Base-by-base conservation (phyloP, 768 basidiomycete genomes). In the Suillus bovinus region DNA sequence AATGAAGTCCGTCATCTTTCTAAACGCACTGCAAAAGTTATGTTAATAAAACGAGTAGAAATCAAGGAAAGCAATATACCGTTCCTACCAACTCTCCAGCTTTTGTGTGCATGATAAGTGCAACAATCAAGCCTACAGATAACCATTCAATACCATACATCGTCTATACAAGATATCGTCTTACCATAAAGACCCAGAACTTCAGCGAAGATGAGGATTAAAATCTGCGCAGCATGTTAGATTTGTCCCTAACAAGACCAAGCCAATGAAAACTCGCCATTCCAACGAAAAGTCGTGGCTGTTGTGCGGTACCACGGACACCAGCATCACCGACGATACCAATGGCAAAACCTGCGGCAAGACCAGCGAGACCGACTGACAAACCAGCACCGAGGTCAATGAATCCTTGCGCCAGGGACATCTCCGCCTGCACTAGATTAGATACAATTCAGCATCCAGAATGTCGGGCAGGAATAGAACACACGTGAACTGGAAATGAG, bases 291-390 rank as follows among this genome's bases (percentile, higher is more conserved):
- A 97, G 81, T 70, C 93, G 81, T 58, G 94, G 93, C 79, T 99
- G 96, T 77, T 98, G 96, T 52, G 96, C 96, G 59, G 96, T 97
- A 63, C 96, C 97, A 52, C 97, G 84, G 33, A 99, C 97, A 83
- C 97, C 96, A 64, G 96, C 96, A 74, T 99, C 97, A 73, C 97
- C 97, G 62, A 99, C 97, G 72, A 99, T 98, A 62, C 97, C 97
- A 72, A 99, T 89, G 64, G 97, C 97, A 68, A 98, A 96, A 56
- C 97, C 97, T 64, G 96, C 96, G 57, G 95, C 93, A 41, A 99
- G 86, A 83, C 96, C 96, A 47, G 96, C 93, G 57, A 94, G 87
- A 69, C 94, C 94, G 71, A 96, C 93, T 1, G 93, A 85, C 55
- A 96, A 86, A 74, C 95, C 95, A 47, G 94, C 95, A 72, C 94